These are phyloP conservation scores for Thelonectria blattea DNA, from an alignment of 2,329 filamentous ascomycete genomes.

Conservation along the genomic window DNA sequence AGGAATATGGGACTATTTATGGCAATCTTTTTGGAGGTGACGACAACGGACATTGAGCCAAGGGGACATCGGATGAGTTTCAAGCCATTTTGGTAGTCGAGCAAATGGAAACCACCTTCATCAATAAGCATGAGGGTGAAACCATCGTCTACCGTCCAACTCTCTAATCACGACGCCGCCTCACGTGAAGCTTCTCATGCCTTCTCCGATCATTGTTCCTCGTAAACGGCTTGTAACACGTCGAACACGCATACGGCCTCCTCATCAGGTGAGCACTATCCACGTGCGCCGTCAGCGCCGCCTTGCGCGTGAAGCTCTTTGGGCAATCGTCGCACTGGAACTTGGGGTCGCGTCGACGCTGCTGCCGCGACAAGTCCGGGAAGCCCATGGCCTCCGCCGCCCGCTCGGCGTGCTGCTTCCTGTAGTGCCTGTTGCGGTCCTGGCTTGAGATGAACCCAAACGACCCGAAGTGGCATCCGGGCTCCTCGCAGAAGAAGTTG, in stretches of 20 bases:
- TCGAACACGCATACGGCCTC: conserved; percentile 38
- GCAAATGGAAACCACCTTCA: no score
- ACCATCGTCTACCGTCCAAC: no score
- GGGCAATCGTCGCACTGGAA: conserved; percentile 43
- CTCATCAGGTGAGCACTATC: conserved; percentile 44
- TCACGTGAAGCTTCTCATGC: conserved; percentile 40
- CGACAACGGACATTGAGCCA: no score
- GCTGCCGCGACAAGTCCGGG: not conserved
- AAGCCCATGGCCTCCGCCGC: not conserved
- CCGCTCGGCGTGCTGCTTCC: conserved; percentile 11
- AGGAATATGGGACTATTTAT: no score
- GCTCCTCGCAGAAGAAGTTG: conserved; percentile 46
- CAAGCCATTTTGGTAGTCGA: no score
- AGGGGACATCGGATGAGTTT: no score
- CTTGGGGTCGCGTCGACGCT: not conserved
- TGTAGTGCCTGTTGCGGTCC: conserved; percentile 41
- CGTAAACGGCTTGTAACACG: conserved; percentile 43
- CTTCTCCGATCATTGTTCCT: conserved; percentile 42
- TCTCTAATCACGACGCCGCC: not conserved
- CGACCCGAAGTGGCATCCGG: conserved; percentile 41
- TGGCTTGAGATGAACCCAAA: conserved; percentile 50
- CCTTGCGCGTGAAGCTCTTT: conserved; percentile 47
- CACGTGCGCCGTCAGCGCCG: conserved; percentile 44
- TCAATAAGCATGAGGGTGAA: no score
- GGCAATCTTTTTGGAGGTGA: no score